Evolutionary conservation across 2,329 filamentous ascomycete genomes (phyloP).

Genomic region (Ophiocordyceps camponoti-leonardi): DNA sequence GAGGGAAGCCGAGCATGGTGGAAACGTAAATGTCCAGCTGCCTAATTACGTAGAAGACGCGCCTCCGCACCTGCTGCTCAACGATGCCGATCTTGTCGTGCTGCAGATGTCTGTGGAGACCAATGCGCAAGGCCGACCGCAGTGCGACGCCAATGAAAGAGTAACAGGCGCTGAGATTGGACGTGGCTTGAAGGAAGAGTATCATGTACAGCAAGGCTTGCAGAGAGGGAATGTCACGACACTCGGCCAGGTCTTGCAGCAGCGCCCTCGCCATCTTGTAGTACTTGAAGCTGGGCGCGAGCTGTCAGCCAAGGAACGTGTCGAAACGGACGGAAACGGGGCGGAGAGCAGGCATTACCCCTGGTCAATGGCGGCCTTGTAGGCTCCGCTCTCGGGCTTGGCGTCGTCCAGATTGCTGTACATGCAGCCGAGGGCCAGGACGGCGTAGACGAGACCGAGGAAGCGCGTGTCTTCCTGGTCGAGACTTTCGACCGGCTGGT

Average conservation of each 20-base stretch:
- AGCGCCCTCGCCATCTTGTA: slow-evolving; percentile 51
- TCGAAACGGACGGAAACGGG: not conserved
- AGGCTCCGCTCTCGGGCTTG: slow-evolving; percentile 27
- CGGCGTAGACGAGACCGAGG: slow-evolving; percentile 52
- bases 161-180: slow-evolving; percentile 65
- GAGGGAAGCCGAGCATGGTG: slow-evolving; percentile 47
- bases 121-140: slow-evolving; percentile 59
- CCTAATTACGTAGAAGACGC: slow-evolving; percentile 50
- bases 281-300: slow-evolving; percentile 47
- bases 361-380: slow-evolving; percentile 35
- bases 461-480: slow-evolving; percentile 49
- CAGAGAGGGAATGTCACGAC: slow-evolving; percentile 55
- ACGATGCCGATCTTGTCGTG: slow-evolving; percentile 45
- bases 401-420: slow-evolving; percentile 43
- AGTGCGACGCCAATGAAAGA: slow-evolving; percentile 65
- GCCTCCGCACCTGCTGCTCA: slow-evolving; percentile 44
- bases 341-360: slow-evolving; percentile 23
- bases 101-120: slow-evolving; percentile 56
- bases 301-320: not conserved
- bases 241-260: slow-evolving; percentile 48
- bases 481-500: slow-evolving; percentile 43
- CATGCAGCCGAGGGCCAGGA: slow-evolving; percentile 56
- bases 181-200: slow-evolving; percentile 63
- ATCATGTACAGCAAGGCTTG: slow-evolving; percentile 69
- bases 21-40: slow-evolving; percentile 58